Conservation (phyloP, 2,329 filamentous ascomycete species). For the Dothiorella sarmentorum region DNA sequence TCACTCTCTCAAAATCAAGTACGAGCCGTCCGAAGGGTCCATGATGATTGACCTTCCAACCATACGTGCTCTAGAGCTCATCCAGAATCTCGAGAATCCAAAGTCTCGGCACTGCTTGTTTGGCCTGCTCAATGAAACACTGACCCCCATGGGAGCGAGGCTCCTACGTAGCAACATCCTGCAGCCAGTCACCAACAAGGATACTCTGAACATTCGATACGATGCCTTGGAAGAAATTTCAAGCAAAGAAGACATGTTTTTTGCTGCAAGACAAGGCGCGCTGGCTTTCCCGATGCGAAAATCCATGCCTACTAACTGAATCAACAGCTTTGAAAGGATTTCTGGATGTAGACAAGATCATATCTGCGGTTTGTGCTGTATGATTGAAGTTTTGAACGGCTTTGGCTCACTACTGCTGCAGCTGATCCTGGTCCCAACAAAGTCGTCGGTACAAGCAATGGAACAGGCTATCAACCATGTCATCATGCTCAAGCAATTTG, state of each 20-base stretch:
- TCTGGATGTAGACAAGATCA: conserved; percentile 72
- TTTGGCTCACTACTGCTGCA: conserved; percentile 34
- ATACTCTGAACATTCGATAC: conserved; percentile 68
- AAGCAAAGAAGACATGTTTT: conserved; percentile 81
- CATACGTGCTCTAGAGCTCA: conserved; percentile 80
- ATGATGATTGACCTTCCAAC: conserved; percentile 96
- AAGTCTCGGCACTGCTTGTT: conserved; percentile 82
- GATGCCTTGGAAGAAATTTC: conserved; percentile 81
- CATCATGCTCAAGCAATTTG: conserved; percentile 80
- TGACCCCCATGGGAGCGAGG: conserved; percentile 84
- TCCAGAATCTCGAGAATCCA: conserved; percentile 76
- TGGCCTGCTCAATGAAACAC: conserved; percentile 77
- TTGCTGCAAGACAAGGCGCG: conserved; percentile 65
- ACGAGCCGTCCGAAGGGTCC: conserved; percentile 81
- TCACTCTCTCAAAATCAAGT: conserved; percentile 82
- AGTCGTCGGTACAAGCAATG: conserved; percentile 62
- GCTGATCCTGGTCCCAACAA: conserved; percentile 72
- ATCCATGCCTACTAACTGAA: conserved; percentile 7
- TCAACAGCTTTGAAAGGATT: conserved; percentile 66
- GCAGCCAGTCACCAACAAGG: conserved; percentile 74
- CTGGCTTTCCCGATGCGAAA: not conserved
- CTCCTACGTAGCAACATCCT: conserved; percentile 81
- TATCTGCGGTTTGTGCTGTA: conserved; percentile 61
- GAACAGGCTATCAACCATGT: conserved; percentile 85
- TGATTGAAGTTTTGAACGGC: conserved; percentile 20